Evolutionary conservation across 2,329 filamentous ascomycete genomes (phyloP).

Genomic region (Alternaria panax): DNA sequence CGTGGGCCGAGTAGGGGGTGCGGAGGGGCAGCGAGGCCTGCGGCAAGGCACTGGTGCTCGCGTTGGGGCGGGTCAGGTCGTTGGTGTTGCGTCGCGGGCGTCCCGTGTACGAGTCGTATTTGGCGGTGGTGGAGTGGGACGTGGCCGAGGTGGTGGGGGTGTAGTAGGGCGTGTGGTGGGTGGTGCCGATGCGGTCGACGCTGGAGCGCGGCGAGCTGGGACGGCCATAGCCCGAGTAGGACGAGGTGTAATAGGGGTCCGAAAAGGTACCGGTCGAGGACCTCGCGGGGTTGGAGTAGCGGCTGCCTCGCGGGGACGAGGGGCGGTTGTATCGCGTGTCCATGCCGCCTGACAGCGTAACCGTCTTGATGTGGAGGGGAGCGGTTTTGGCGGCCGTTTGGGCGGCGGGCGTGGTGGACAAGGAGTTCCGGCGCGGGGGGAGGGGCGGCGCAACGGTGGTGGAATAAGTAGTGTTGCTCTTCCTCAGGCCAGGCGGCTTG

Average conservation of each 20-base stretch:
- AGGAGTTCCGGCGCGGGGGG: slow-evolving; percentile 36
- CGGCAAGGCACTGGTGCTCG: slow-evolving; percentile 40
- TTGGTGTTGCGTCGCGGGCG: slow-evolving; percentile 56
- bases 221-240: slow-evolving; percentile 35
- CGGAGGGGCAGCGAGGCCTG: slow-evolving; percentile 42
- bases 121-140: slow-evolving; percentile 38
- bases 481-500: slow-evolving; percentile 26
- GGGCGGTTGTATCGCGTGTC: slow-evolving; percentile 47
- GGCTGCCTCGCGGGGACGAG: slow-evolving; percentile 41
- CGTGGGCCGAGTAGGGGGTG: slow-evolving; percentile 34
- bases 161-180: slow-evolving; percentile 35
- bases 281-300: slow-evolving; percentile 42
- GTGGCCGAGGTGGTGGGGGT: slow-evolving; percentile 35
- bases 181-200: slow-evolving; percentile 37
- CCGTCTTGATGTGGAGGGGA: slow-evolving; percentile 31
- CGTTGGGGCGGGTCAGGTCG: slow-evolving; percentile 46
- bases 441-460: slow-evolving; percentile 28
- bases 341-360: slow-evolving; percentile 38
- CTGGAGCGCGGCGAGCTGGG: slow-evolving; percentile 46
- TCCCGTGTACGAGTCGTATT: slow-evolving; percentile 55
- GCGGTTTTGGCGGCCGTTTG: slow-evolving; percentile 30
- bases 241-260: slow-evolving; percentile 43
- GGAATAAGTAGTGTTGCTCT: slow-evolving; percentile 32
- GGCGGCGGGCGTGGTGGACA: slow-evolving; percentile 30
- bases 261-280: slow-evolving; percentile 49